Conservation (phyloP, 257 asterid genomes). For the Solanum raphanifolium region DNA sequence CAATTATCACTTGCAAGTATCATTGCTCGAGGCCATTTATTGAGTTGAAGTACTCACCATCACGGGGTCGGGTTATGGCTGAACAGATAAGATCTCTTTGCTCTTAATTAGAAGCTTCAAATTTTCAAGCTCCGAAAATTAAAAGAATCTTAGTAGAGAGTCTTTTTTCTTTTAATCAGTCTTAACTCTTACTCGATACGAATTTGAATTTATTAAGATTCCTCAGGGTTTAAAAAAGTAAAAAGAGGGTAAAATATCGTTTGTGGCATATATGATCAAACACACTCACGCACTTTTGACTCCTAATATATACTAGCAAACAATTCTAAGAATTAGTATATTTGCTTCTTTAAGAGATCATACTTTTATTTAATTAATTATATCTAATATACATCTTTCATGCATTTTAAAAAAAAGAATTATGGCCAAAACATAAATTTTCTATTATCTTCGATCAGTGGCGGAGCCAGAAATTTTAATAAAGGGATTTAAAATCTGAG, state of each 20-base stretch:
- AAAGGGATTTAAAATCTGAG: too few relatives aligned
- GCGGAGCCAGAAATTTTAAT: too few relatives aligned
- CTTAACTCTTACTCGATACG: accelerated
- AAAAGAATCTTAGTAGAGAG: not conserved
- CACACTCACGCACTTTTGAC: not conserved
- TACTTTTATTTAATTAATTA: not conserved
- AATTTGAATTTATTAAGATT: not conserved
- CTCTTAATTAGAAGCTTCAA: not conserved
- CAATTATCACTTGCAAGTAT: not conserved
- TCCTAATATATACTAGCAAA: not conserved
- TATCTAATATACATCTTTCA: too few relatives aligned
- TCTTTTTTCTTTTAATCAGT: not conserved
- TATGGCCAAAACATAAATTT: not conserved
- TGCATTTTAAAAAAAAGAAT: too few relatives aligned
- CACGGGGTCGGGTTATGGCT: accelerated
- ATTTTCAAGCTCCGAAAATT: not conserved
- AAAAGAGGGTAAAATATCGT: not conserved
- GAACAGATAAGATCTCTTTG: not conserved
- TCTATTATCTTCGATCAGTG: too few relatives aligned
- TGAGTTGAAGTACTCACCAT: not conserved
- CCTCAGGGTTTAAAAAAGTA: not conserved
- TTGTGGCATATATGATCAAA: too few relatives aligned
- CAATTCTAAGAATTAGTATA: not conserved
- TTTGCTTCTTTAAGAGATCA: not conserved
- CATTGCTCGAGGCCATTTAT: not conserved